Evolutionary conservation across 1,284 basidiomycete genomes (phyloP), one percentile per base, ranked within the genome.

Genomic region (Leccinum angustisporum): DNA sequence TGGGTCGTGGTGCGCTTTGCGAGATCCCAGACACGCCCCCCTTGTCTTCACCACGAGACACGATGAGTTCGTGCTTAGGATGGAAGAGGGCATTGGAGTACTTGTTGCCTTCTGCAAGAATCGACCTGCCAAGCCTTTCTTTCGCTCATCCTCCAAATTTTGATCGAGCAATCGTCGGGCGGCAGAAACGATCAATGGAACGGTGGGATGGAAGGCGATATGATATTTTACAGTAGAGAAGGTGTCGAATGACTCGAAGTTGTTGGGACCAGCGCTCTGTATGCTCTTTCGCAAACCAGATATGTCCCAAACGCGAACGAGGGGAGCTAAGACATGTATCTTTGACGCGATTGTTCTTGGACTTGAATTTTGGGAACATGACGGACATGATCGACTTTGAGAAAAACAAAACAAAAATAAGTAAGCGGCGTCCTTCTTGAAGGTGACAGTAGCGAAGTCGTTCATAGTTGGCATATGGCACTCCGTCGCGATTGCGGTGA

Each of bases 111-210:
- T 61, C 97, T 86, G 81, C 96, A 99, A n/a, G 95, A 94, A 76
- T 99, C 97, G 56, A 99, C 97, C 78, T 99, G 97, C 97, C 97
- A 99, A 1, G 97, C 97, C 77, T 95, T 97, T 33, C 95, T 97
- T 76, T 99, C 97, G 73, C 92, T 96, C 97, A 99, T 99, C 65
- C 97, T 83, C 97, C 97, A 99, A n/a, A 99, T 91, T 81, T 98
- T 99, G 81, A 99, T 95, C 66, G 96, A 94, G 54, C 97, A 88
- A 76, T 99, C 97, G 75, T 99, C 97, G 21, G 53, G 92, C 95
- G 63, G 95, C 94, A 25, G 97, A 99, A 62, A 99, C 92, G 75
- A 99, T 98, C 71, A 98, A 86, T 0, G 96, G 97, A 7, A 98
- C 85, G 0, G 94, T 94, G 0, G 94, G 95, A 73, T 97, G 95